phyloP scores from a whole-genome alignment of 1,139 yeast genomes.

The Pichia sp. region DNA sequence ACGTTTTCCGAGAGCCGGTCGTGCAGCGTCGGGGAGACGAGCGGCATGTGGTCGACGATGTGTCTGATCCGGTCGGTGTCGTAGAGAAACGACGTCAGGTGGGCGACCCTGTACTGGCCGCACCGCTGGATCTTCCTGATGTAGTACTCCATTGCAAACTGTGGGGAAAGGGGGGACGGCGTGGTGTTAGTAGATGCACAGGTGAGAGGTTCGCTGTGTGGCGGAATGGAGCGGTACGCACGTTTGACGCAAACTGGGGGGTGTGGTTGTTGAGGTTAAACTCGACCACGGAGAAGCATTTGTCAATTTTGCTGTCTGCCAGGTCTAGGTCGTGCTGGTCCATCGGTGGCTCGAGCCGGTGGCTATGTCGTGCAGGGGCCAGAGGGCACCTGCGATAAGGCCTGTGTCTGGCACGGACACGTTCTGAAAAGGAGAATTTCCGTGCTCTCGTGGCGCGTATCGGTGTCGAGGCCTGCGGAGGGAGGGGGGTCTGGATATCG shows the following conservation, averaged over 20 bases:
- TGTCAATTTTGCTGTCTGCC: not conserved
- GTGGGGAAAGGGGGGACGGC: too few relatives aligned
- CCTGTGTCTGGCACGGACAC: too few relatives aligned
- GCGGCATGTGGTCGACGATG: not conserved
- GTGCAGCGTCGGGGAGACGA: not conserved
- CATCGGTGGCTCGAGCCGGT: not conserved
- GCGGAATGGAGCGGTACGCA: too few relatives aligned
- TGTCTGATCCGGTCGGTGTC: constrained; percentile 15
- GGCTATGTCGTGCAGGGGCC: too few relatives aligned
- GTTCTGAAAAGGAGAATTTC: too few relatives aligned
- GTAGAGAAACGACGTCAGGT: constrained; percentile 16
- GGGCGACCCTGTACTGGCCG: constrained; percentile 17
- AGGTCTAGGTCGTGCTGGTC: not conserved
- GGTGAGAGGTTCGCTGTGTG: too few relatives aligned
- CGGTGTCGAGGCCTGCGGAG: too few relatives aligned
- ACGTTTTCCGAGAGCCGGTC: not conserved
- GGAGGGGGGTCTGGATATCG: too few relatives aligned
- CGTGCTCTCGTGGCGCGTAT: too few relatives aligned
- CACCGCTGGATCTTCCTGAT: constrained; percentile 10
- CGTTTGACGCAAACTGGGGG: constrained; percentile 5
- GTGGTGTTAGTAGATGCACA: too few relatives aligned
- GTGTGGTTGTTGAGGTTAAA: not conserved
- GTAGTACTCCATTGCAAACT: constrained; percentile 21
- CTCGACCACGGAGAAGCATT: not conserved
- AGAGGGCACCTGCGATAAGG: too few relatives aligned